Percentiles rank a stretch among this genome's conserved stretches.
Evolutionary conservation across 495 filamentous ascomycete species (phyloP).

Genomic region (Pyronema omphalodes): DNA sequence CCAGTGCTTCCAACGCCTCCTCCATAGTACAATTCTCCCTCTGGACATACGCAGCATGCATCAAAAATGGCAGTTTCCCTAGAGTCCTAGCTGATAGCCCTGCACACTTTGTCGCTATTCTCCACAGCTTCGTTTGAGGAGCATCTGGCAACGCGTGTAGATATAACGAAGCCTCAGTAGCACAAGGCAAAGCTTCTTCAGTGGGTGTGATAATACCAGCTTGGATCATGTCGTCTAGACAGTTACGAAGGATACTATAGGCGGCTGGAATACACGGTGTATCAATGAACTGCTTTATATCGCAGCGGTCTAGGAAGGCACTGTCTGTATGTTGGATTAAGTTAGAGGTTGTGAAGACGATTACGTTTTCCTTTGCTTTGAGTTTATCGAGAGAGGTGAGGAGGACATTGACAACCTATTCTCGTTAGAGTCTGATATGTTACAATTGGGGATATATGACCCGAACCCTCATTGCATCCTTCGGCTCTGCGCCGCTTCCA

Average conservation of each 20-base stretch:
- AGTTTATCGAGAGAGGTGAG: constrained; percentile 28
- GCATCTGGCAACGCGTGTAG: constrained; percentile 18
- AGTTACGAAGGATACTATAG: constrained; percentile 35
- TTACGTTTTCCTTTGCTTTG: constrained; percentile 21
- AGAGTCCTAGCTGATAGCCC: constrained; percentile 16
- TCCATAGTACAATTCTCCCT: constrained; percentile 10
- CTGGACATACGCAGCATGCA: constrained; percentile 24
- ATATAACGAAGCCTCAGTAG: constrained; percentile 17
- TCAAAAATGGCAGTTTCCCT: constrained; percentile 19
- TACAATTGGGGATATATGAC: background rate
- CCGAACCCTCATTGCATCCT: constrained; percentile 30
- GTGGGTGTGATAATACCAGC: constrained; percentile 24
- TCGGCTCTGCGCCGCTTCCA: constrained; percentile 30
- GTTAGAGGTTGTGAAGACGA: constrained; percentile 23
- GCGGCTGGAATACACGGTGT: constrained; percentile 25
- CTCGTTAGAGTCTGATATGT: background rate
- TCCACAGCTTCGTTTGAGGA: constrained; percentile 19
- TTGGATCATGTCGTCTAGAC: constrained; percentile 32
- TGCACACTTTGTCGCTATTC: constrained; percentile 13
- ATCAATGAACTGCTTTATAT: constrained; percentile 34
- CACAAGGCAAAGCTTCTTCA: constrained; percentile 13
- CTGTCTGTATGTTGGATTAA: constrained; percentile 24
- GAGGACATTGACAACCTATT: constrained; percentile 22
- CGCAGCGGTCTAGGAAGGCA: constrained; percentile 38
- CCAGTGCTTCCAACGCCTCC: constrained; percentile 18